These are phyloP conservation scores for Collybiopsis confluens DNA, from an alignment of 768 basidiomycete species.

Conservation along the genomic window DNA sequence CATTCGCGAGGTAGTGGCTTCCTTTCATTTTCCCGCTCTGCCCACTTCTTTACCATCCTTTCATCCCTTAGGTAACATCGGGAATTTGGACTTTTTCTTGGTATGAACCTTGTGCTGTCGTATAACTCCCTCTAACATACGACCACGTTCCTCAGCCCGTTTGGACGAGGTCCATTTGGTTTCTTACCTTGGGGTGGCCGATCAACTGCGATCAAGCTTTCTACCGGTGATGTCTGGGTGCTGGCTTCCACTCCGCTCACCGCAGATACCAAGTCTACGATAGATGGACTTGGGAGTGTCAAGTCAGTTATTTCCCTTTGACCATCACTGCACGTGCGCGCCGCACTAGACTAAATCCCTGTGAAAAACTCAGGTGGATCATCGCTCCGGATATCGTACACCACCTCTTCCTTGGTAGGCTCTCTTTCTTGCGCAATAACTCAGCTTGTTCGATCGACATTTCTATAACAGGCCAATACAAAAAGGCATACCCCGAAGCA, in stretches of 20 bases:
- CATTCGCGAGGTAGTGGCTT: conserved; percentile 47
- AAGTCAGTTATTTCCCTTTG: conserved; percentile 35
- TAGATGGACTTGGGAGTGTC: conserved; percentile 65
- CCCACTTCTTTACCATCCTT: conserved; percentile 1
- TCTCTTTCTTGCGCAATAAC: conserved; percentile 11
- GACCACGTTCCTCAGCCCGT: conserved; percentile 42
- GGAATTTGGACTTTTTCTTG: conserved; percentile 65
- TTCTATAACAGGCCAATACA: conserved; percentile 45
- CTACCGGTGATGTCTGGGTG: conserved; percentile 70
- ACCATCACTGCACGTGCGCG: not conserved
- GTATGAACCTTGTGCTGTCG: conserved; percentile 26
- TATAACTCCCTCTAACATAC: conserved; percentile 3
- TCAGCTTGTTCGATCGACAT: conserved; percentile 18
- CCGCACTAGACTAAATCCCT: not conserved
- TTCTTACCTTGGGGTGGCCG: conserved; percentile 77
- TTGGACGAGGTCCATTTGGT: conserved; percentile 48
- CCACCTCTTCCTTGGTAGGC: conserved; percentile 52
- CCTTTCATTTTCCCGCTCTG: not conserved
- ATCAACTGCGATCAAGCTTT: conserved; percentile 74
- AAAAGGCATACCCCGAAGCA: conserved; percentile 65
- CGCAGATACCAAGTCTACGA: conserved; percentile 55
- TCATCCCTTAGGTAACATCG: conserved; percentile 34
- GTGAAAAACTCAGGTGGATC: conserved; percentile 40
- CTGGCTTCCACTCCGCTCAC: conserved; percentile 77
- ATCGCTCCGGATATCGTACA: conserved; percentile 56